Evolutionary conservation across 2,329 filamentous ascomycete genomes (phyloP), one percentile per base, ranked within the genome.

Genomic region (Emmonsia crescens): DNA sequence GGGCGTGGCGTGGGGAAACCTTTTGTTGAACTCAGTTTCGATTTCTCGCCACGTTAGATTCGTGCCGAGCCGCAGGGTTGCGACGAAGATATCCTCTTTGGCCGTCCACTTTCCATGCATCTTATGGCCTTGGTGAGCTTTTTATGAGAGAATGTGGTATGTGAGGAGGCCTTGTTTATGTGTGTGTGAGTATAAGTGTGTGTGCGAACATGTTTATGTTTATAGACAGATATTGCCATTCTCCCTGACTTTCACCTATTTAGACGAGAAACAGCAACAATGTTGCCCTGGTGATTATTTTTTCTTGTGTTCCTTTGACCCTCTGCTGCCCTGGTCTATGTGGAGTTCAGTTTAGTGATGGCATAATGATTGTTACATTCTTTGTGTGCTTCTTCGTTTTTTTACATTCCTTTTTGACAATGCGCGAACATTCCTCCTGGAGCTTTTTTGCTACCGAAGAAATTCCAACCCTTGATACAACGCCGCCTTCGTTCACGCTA

Each of bases 31-130:
- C 21, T 57, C 56, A 6, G 33, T 57, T 31, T 59, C 40, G 31
- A 67, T 62, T 24, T 58, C 31, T 19, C 44, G 49, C 66, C 66
- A 67, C 31, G n/a, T 36, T 24, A 66, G 51, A 29, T 60, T 59
- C 9, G 66, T 67, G 14, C 64, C 65, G 21, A 67, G 61, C 33
- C 61, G 58, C 3, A 66, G 46, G 55, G 65, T 59, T 31, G 64
- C 61, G 55, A 67, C 40, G 58, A 65, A 64, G 46, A 64, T 48
- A 21, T 67, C 59, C 42, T 67, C 59, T 12, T 61, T 59, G n/a
- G 58, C 29, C 14, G 44, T 57, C 61, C 58, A 63, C 14, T 55
- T 60, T 3, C 59, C 60, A 46, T 66, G 59, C 59, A 61, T 64
- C 12, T 44, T 59, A 21, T 51, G 36, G n/a, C 38, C 52, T 56